Evolutionary conservation across 768 basidiomycete species (phyloP).

Genomic region (Plicaturopsis crispa): DNA sequence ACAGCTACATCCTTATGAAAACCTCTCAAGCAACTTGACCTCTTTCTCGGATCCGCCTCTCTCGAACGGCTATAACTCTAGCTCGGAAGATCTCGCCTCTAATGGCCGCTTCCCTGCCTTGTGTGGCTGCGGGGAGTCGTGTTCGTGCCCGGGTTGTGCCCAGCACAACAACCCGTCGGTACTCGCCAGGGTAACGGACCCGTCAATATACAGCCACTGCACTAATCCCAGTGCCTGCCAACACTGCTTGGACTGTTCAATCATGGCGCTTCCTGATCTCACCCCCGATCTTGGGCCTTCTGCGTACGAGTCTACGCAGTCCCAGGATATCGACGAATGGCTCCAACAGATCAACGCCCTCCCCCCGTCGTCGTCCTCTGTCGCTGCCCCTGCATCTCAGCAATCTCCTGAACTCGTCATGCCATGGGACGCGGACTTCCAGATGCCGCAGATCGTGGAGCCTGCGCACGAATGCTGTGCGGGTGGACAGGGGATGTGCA

Average conservation of each 20-base stretch:
- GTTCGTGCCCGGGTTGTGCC: constrained; percentile 58
- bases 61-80: constrained; percentile 9
- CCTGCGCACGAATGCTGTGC: constrained; percentile 20
- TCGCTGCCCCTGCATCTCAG: constrained; percentile 8
- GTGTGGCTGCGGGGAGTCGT: constrained; percentile 58
- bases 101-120: constrained; percentile 31
- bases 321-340: constrained; percentile 56
- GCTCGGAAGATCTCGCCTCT: not conserved
- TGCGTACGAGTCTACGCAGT: constrained; percentile 33
- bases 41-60: constrained; percentile 18
- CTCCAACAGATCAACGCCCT: constrained; percentile 41
- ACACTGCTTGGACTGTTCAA: constrained; percentile 58
- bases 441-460: constrained; percentile 11
- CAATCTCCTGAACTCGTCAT: constrained; percentile 1
- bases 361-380: constrained; percentile 14
- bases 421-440: constrained; percentile 2
- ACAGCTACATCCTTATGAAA: constrained; percentile 16
- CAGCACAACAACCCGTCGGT: constrained; percentile 36
- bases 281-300: constrained; percentile 33
- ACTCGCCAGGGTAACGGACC: constrained; percentile 24
- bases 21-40: constrained; percentile 14
- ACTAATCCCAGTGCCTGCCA: constrained; percentile 28
- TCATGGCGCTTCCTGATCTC: constrained; percentile 40
- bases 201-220: constrained; percentile 29
- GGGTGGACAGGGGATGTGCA: too few species aligned